Base-by-base conservation (phyloP, 2,329 filamentous ascomycete species). In the Penicillium verrucosum region DNA sequence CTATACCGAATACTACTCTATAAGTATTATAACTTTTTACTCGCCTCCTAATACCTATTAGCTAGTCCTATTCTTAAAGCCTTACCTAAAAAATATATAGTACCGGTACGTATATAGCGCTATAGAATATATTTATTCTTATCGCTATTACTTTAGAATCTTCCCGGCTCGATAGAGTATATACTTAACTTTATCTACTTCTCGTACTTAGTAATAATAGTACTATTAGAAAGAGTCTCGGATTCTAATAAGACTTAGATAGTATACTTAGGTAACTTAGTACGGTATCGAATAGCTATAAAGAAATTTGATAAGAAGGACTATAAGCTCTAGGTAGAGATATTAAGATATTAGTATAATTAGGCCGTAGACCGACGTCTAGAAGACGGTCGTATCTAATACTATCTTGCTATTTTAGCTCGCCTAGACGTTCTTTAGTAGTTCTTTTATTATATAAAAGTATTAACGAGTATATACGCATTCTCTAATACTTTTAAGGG, bases 41-140 rank as follows among this genome's bases (percentile, higher is more conserved):
- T 96, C 0, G 92, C 92, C 0, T 89, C 85, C 0, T 92, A 97
- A 63, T 92, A 97, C 67, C 92, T 91, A 0, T 88, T 87, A 0
- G 90, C 91, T 0, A 89, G 82, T 27, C 80, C 81, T 0, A 84
- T 87, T 0, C 71, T 97, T 0, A 81, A 84, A 3, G 78, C 84
- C 0, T 73, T 97, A 0, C 88, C 92, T 0, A 82, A 82, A 0
- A 94, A 94, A 59, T 96, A 96, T 64, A 85, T 86, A 0, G 97
- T 97, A 90, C 92, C 92, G 0, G 91, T 90, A 0, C 80, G 92
- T 0, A 94, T 97, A 89, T 97, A 93, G 94, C 82, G 90, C 0
- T 90, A 96, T 65, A 92, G 90, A 0, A 97, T 97, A 3, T 91
- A 95, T 68, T 87, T 85, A 0, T 94, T 94, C 55, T 79, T 96